phyloP scores from a whole-genome alignment of 2,329 filamentous ascomycete genomes.

The Hortaea sp. region DNA sequence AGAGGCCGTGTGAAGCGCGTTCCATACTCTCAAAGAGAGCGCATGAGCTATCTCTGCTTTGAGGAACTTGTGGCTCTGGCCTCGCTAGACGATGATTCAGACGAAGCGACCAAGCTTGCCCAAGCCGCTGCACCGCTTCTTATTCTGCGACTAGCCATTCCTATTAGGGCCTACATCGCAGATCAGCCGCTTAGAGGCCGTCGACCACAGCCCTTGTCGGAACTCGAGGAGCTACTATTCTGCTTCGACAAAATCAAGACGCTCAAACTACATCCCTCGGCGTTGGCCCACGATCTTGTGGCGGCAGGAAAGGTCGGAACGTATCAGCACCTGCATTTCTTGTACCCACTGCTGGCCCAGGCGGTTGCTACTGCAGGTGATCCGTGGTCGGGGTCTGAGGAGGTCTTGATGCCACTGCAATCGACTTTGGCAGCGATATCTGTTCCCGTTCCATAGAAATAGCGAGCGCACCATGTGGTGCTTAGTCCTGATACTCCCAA shows the following conservation, averaged over 20 bases:
- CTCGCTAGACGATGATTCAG: constrained; percentile 1
- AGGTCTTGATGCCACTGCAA: constrained; percentile 29
- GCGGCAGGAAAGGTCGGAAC: constrained; percentile 28
- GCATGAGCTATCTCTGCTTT: constrained; percentile 71
- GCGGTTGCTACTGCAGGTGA: constrained; percentile 52
- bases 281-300: constrained; percentile 8
- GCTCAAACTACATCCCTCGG: constrained; percentile 56
- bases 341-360: constrained; percentile 68
- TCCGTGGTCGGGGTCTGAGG: constrained; percentile 50
- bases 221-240: constrained; percentile 68
- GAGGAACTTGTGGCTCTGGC: constrained; percentile 54
- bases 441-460: neutral
- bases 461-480: neutral
- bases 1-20: constrained; percentile 64
- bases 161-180: constrained; percentile 74
- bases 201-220: constrained; percentile 77
- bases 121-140: constrained; percentile 69
- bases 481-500: constrained; percentile 26
- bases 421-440: constrained; percentile 27
- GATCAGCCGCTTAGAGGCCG: constrained; percentile 83
- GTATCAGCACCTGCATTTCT: constrained; percentile 65
- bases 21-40: constrained; percentile 52
- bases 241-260: constrained; percentile 57
- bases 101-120: constrained; percentile 53
- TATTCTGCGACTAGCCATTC: constrained; percentile 68